These are phyloP conservation scores for Mrakia gelida DNA, from an alignment of 768 basidiomycete species.

Conservation along the genomic window DNA sequence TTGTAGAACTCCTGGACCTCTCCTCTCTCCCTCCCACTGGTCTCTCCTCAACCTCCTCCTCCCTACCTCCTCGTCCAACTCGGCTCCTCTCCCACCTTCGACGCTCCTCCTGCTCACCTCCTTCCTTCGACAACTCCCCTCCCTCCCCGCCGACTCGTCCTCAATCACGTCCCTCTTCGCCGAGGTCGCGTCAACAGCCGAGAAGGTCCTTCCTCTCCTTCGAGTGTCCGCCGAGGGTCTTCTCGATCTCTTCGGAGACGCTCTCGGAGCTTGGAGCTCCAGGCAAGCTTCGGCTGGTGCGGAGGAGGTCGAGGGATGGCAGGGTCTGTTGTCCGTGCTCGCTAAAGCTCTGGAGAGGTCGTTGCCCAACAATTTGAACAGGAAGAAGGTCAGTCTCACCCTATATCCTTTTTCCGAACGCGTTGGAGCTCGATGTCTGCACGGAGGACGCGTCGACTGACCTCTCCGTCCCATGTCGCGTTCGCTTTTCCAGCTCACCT, in stretches of 20 bases:
- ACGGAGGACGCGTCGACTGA: too few relatives aligned
- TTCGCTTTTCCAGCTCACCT: conserved; percentile 15
- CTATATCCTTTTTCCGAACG: too few relatives aligned
- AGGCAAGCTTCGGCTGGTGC: not conserved
- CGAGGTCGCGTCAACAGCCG: conserved; percentile 2
- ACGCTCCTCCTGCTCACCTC: not conserved
- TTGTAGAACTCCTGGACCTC: not conserved
- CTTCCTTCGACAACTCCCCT: conserved; percentile 7
- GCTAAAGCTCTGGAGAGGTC: conserved; percentile 17
- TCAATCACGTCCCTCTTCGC: conserved; percentile 4
- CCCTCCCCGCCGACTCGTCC: not conserved
- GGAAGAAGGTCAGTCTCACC: conserved; percentile 24
- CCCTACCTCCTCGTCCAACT: conserved; percentile 3
- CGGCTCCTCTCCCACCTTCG: conserved; percentile 1
- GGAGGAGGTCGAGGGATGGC: conserved; percentile 7
- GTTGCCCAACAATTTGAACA: conserved; percentile 27
- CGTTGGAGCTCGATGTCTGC: not conserved
- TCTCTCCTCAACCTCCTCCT: conserved; percentile 2
- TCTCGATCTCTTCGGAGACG: conserved; percentile 31
- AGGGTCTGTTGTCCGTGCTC: conserved; percentile 5
- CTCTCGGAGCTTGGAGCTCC: conserved; percentile 6
- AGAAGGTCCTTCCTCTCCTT: conserved; percentile 11
- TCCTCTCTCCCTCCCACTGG: conserved; percentile 11
- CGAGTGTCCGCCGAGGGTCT: conserved; percentile 14
- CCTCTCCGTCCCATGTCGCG: not conserved